Base-by-base conservation (phyloP, 2,329 filamentous ascomycete genomes). In the Colletotrichum graminicola region DNA sequence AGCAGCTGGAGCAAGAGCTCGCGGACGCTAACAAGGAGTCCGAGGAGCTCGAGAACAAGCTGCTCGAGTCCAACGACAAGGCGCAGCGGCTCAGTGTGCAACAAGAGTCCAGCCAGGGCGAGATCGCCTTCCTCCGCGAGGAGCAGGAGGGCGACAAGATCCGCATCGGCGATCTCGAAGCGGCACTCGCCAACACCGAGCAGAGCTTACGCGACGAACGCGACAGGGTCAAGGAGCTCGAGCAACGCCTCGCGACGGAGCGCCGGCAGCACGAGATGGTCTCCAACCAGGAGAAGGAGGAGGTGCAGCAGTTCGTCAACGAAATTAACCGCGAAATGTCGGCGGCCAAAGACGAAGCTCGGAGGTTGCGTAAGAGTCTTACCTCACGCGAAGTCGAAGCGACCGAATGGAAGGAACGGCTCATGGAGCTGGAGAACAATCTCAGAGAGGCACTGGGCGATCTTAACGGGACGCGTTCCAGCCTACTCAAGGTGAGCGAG, bases 111-210 rank as follows among this genome's bases (percentile, higher is more conserved):
- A 92, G 93, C 67, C 95, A 98, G 76, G 92, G 92, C 71, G 96
- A 99, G 80, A 97, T 98, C 81, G 91, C 93, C 1, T 99, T 99
- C 87, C 82, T 99, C 62, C 91, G 96, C 1, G 96, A 99, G 79
- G 96, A 99, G 83, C 96, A 99, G 81, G 96, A 99, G 81, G 90
- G 89, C 23, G 96, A 99, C 84, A 99, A 99, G 87, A 97, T 99
- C 79, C 95, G 94, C 82, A 98, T 99, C 77, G 94, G 95, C 47
- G 94, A 98, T 77, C 86, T 98, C 10, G 95, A 98, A 78, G 93
- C 94, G 11, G 90, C 92, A 18, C 84, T 98, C 47, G 93, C 93
- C 76, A 92, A 90, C 67, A 88, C 91, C n/a, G 93, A 97, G 79
- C 90, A 94, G 77, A 89, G 85, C 60, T 84, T 97, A n/a, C 89